Base-by-base conservation (phyloP, 2,329 filamentous ascomycete species). In the Colletotrichum noveboracense region DNA sequence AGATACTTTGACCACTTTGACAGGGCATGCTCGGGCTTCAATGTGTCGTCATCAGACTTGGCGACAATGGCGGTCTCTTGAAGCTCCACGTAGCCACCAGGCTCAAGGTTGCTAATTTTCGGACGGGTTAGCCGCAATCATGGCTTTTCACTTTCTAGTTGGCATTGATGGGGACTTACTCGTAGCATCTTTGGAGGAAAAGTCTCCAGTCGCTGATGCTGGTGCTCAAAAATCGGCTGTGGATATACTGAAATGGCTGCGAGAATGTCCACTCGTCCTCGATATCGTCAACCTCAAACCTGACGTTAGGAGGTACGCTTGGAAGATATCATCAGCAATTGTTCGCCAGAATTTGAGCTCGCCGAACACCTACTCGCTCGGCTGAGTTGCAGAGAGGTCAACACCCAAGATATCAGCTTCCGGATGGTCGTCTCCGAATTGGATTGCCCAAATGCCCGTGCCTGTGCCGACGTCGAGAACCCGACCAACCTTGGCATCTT, bases 291-390 rank as follows among this genome's bases (percentile, higher is more conserved):
- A 43, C 3, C 38, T 43, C 38, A 43, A 43, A 43, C 38, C 18
- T n/a, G 38, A 43, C 38, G 38, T 43, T 43, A 0, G 38, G 38
- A n/a, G 38, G 38, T n/a, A 43, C 38, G 9, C 38, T 43, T 43
- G 18, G 9, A 43, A n/a, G 0, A 12, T n/a, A 0, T 43, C 9
- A n/a, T 43, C 18, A 43, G 38, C 18, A 10, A 43, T 0, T 0
- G 16, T 43, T 43, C 16, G 2, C 18, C 38, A 38, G 5, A 43
- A 0, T 0, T 43, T 0, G 0, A 43, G 8, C 8, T 0, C 38
- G 16, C 38, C 2, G 1, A 9, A 1, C 0, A n/a, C 38, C 0
- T 43, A 43, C 38, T 43, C 0, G 16, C 16, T 1, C 38, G 38
- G 38, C 18, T 43, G 38, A 43, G 38, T 43, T n/a, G 38, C 38